A percentile compares a stretch with the other conserved stretches of the same genome.
These are phyloP conservation scores for Raffaelea ambrosiae DNA, from an alignment of 2,329 filamentous ascomycete genomes.

Conservation along the genomic window DNA sequence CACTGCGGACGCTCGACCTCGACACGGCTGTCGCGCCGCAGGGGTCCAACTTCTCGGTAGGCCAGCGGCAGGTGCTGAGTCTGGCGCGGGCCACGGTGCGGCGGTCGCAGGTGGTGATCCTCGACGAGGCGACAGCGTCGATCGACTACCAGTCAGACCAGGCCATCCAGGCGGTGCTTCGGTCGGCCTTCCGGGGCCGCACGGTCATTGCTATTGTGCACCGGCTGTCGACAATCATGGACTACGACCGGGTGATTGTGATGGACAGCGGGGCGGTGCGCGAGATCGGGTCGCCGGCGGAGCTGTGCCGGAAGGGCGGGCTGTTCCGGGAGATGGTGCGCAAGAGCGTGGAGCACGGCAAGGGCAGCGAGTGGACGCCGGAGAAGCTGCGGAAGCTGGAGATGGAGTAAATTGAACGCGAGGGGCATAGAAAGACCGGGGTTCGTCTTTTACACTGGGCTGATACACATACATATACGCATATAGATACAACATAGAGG, in stretches of 20 bases:
- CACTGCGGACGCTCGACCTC: conserved; percentile 22
- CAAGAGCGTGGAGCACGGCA: conserved; percentile 27
- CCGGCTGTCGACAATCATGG: conserved; percentile 48
- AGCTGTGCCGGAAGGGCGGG: conserved; percentile 33
- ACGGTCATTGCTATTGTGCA: conserved; percentile 52
- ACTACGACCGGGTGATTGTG: conserved; percentile 51
- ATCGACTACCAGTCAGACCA: conserved; percentile 51
- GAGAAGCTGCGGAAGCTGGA: neutral
- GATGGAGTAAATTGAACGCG: neutral
- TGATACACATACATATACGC: too few relatives aligned
- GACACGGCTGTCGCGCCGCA: conserved; percentile 40
- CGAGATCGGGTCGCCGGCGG: conserved; percentile 40
- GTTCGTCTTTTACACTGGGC: too few relatives aligned
- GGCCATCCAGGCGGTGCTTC: conserved; percentile 44
- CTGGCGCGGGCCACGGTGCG: conserved; percentile 47
- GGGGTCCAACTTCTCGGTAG: conserved; percentile 48
- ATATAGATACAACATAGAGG: too few relatives aligned
- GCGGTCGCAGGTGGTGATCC: conserved; percentile 44
- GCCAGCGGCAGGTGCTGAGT: conserved; percentile 50
- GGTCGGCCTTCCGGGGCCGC: conserved; percentile 38
- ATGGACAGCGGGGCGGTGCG: conserved; percentile 45
- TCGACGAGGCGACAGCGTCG: conserved; percentile 52
- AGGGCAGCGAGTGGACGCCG: conserved; percentile 2
- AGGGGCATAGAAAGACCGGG: too few relatives aligned
- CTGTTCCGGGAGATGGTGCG: conserved; percentile 47